Evolutionary conservation across 2,329 filamentous ascomycete genomes (phyloP), one percentile per base, ranked within the genome.

Genomic region (Aspergillus sp.): DNA sequence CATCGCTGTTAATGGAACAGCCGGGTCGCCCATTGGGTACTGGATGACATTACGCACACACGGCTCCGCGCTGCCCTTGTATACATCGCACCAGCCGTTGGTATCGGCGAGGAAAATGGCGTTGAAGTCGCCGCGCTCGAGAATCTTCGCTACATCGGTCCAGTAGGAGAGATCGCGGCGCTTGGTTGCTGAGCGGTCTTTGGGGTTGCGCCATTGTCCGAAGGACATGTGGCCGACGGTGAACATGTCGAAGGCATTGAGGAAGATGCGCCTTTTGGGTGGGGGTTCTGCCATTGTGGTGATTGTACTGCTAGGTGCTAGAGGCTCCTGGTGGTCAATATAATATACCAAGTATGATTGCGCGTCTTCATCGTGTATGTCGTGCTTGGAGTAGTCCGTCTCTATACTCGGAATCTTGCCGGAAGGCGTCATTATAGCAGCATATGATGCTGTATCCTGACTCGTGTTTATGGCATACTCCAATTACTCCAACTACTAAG

Each of bases 191-290:
- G 84, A 86, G 56, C 80, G 81, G 67, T 89, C 86, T 15, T 72
- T 76, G 0, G 86, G 85, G 53, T 88, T 85, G 81, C 86, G 88
- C 86, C 86, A 89, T 73, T 88, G 86, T 1, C 86, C 86, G 1
- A 85, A 84, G 0, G 83, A 85, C 35, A 89, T 67, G 66, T 89
- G 86, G 2, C 85, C 85, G 4, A 87, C 79, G 0, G 85, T 87
- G 2, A 79, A 84, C 84, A 87, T 87, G 58, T 87, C 85, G 62
- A 88, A 87, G 2, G 85, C 85, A 74, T 87, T 88, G 48, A 88
- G 75, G 4, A 87, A 67, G 14, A 87, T 86, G 23, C 82, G 77
- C 62, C 83, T 84, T 66, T 80, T 82, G 27, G 14, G 14, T 9
- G 4, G 2, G 12, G 7, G 3, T 6, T 5, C 12, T 15, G 35